Base-by-base conservation (phyloP, 345 rosid species). In the Triadica sebifera region DNA sequence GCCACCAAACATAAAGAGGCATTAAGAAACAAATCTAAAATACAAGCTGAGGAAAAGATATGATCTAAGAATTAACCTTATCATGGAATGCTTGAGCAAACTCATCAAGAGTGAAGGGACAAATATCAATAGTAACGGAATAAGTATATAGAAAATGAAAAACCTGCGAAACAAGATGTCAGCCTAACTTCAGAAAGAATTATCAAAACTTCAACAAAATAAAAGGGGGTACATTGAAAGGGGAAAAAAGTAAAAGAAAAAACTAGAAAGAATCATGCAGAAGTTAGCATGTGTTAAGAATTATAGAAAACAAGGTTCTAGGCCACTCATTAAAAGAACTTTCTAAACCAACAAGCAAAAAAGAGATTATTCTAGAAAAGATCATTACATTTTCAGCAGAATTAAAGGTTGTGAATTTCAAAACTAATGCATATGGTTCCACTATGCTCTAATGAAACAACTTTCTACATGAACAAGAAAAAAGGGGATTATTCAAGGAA, bases 41-140 rank as follows among this genome's bases (percentile, higher is more conserved):
- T 17, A 47, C 49, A 69, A 74, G 71, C 24, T 34, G 51, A 82
- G 34, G 34, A 74, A 79, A 51, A 74, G 59, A 74, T 25, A 43
- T 20, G 24, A 9, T 47, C 55, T 29, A 50, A 71, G 80, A 68
- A 70, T 61, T 71, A 72, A 95, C 99, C 99, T 91, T 95, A 72
- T 95, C 94, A 84, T 91, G 92, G 85, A 93, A 93, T 77, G 97
- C 91, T 81, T 90, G 92, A 78, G 93, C 89, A 79, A 95, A 86
- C 84, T 90, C 93, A 75, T 93, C 99, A 65, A 95, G 86, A 38
- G 99, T 90, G 84, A 95, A 95, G 69, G 92, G 84, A 72, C 88
- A 84, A 74, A 86, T 72, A 65, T 89, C 91, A 78, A 88, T 78
- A 50, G 68, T 80, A 65, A 77, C 81, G 38, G 94, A 88, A 77